Base-by-base conservation (phyloP, 176 grass and related monocot genomes). In the Bothriochloa decipiens region DNA sequence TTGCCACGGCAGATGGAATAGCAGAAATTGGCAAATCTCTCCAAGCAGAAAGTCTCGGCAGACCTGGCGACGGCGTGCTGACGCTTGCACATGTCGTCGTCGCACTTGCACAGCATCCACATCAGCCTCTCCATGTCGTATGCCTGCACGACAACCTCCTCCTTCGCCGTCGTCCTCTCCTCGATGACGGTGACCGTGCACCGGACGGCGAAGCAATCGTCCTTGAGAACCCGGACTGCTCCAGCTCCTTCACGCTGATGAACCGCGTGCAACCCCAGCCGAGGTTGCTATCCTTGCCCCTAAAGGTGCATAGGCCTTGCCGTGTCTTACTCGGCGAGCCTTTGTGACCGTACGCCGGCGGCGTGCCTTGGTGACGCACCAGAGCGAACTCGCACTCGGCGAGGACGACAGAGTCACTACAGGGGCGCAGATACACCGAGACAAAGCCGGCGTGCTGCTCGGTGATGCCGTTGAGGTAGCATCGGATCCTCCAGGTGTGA, bases 391-490 rank as follows among this genome's bases (percentile, higher is more conserved):
- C 41, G 40, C 0, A 3, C 61, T 66, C 41, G 77, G 77, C 66
- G 8, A 22, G 66, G 66, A 68, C 77, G 16, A 10, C 18, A 18
- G 7, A 6, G 0, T 0, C 16, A 52, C 13, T 3, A 7, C 2
- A 26, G 61, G 2, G 41, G 8, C 1, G 0, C 40, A 79, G 25
- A 40, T 22, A 65, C 15, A 79, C 4, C 8, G 77, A 79, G 40
- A 79, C 4, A 25, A 79, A 79, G 60, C 77, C 61, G 61, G 61
- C 77, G 77, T 64, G 3, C 26, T 79, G 16, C 25, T 22, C 4
- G 4, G 0, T 16, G 1, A 1, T 1, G 47, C 47, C 15, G 47
- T 50, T 50, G 47, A 50, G 47, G 41, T 47, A 47, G 77, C 61
- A 79, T 28, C 4, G 1, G 77, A 79, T 22, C 40, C 1, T 26